Percentiles rank a stretch among this genome's conserved stretches.
Conservation (phyloP, 371 early-diverging fungal species). For the Blyttiomyces sp. region DNA sequence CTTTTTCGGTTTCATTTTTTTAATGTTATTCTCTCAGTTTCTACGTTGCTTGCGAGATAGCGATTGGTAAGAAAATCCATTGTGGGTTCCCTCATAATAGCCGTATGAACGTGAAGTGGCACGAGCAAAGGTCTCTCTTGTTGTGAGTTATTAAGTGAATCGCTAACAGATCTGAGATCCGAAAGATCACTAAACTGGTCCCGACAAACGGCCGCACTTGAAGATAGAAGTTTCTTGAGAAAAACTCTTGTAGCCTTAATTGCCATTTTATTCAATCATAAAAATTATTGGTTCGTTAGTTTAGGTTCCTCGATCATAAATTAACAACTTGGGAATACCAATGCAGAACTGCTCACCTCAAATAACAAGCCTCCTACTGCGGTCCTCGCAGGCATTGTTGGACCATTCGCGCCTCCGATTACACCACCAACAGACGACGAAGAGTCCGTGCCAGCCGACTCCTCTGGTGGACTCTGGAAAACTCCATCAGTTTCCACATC, state of each 20-base stretch:
- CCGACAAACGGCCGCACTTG: background rate
- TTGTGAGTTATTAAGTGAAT: no score
- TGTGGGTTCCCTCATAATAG: background rate
- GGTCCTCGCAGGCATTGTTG: constrained; percentile 27
- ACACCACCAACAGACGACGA: no score
- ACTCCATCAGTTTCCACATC: background rate
- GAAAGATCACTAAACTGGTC: constrained; percentile 36
- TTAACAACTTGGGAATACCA: constrained; percentile 36
- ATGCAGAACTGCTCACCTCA: constrained; percentile 31
- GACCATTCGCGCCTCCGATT: no score
- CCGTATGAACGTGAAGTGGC: constrained; percentile 13
- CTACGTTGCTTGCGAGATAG: background rate
- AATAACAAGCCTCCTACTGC: constrained; percentile 27
- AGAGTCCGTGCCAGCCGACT: no score
- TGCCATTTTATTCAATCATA: background rate
- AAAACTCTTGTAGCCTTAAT: constrained; percentile 48
- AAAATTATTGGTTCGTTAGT: background rate
- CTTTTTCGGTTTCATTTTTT: no score
- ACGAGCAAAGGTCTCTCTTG: constrained; percentile 5
- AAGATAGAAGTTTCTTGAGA: constrained; percentile 40
- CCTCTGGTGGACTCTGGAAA: no score
- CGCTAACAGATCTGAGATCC: no score
- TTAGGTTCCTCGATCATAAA: constrained; percentile 39
- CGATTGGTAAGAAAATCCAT: constrained; percentile 17
- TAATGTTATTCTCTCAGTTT: no score